These are phyloP conservation scores for Vitis amurensis DNA, from an alignment of 164 flowering plant genomes.

Conservation along the genomic window DNA sequence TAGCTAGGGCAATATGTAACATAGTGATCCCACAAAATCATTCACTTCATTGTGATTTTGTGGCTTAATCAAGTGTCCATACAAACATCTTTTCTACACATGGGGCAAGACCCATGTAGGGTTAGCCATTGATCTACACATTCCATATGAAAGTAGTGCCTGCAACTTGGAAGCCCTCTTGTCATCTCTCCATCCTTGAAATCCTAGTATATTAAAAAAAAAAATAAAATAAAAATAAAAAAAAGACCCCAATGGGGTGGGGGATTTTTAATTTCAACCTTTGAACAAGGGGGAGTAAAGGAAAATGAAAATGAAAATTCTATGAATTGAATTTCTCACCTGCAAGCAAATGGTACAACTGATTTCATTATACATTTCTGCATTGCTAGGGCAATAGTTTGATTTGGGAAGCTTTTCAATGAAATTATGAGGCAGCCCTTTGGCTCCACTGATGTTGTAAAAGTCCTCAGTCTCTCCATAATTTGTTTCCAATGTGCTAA, in stretches of 20 bases:
- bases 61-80: background rate
- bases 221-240: background rate
- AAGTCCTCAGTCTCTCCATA: conserved; percentile 51
- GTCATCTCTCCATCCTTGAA: conserved; percentile 48
- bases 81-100: conserved; percentile 52
- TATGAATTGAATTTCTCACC: conserved; percentile 27
- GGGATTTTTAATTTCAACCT: no score
- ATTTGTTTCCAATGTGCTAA: conserved; percentile 32
- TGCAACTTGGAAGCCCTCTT: conserved; percentile 57
- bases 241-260: background rate
- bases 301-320: no score
- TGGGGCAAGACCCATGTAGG: conserved; percentile 56
- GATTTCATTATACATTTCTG: background rate
- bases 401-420: conserved; percentile 49
- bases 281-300: no score
- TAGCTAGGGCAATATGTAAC: no score
- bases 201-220: conserved; percentile 30
- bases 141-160: conserved; percentile 53
- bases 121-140: conserved; percentile 76
- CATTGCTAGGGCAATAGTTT: conserved; percentile 10
- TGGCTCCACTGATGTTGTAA: conserved; percentile 40
- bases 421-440: conserved; percentile 41
- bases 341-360: conserved; percentile 73
- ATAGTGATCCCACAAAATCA: no score
- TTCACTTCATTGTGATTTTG: no score